phyloP scores from a whole-genome alignment of 306 rosid genomes.

The Cicer chorassanicum region DNA sequence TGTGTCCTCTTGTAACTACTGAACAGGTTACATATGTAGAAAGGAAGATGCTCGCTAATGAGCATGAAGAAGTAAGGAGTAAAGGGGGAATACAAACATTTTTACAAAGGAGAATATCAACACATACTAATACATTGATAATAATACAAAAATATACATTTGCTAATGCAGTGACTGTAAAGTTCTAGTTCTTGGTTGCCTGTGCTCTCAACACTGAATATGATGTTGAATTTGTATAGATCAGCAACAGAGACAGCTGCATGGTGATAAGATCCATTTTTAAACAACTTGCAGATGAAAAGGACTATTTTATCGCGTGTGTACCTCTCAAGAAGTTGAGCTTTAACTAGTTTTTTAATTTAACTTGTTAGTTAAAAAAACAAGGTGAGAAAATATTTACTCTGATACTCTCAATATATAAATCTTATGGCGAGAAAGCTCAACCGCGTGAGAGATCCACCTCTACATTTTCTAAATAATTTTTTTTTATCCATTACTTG shows the following conservation, averaged over 20 bases:
- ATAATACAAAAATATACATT: conserved; percentile 55
- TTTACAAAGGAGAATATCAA: conserved; percentile 44
- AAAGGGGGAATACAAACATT: conserved; percentile 35
- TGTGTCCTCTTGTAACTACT: conserved; percentile 23
- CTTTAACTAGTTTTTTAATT: conserved; percentile 41
- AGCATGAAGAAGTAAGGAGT: conserved; percentile 2
- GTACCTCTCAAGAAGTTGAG: conserved; percentile 44
- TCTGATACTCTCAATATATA: not conserved
- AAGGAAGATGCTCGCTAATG: conserved; percentile 36
- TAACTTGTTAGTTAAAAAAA: conserved; percentile 33
- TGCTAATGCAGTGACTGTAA: conserved; percentile 39
- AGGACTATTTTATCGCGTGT: conserved; percentile 35
- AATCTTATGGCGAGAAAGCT: conserved; percentile 43
- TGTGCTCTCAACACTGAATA: conserved; percentile 38
- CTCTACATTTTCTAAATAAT: conserved; percentile 38
- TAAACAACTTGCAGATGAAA: conserved; percentile 32
- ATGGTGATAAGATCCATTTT: conserved; percentile 32
- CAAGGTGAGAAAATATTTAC: conserved; percentile 26
- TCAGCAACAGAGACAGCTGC: conserved; percentile 49
- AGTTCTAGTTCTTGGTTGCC: conserved; percentile 38
- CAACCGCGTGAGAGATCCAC: conserved; percentile 44
- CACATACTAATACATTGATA: conserved; percentile 50
- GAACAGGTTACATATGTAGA: conserved; percentile 46
- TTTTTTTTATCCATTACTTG: not conserved
- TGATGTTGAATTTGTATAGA: conserved; percentile 40